These are phyloP conservation scores for Letharia columbiana DNA, from an alignment of 495 filamentous ascomycete genomes.

Conservation along the genomic window DNA sequence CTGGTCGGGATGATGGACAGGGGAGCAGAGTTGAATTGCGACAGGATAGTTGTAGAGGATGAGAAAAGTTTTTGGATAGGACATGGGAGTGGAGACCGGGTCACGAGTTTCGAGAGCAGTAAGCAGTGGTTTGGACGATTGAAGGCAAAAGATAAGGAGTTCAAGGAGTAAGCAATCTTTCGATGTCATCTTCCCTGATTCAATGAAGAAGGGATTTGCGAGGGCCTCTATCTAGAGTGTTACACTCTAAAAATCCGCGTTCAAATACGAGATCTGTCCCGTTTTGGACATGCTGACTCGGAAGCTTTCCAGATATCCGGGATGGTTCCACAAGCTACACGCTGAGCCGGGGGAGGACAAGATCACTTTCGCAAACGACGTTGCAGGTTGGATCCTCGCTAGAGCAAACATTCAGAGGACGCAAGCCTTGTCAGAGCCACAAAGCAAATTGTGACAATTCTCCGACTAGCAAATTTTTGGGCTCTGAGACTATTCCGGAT, in stretches of 20 bases:
- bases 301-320: slow-evolving; percentile 25
- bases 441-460: slow-evolving; percentile 17
- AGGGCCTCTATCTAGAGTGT: neutral
- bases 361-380: slow-evolving; percentile 57
- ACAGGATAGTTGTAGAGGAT: slow-evolving; percentile 20
- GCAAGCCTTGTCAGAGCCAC: neutral
- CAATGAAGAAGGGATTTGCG: neutral
- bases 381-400: slow-evolving; percentile 65
- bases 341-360: slow-evolving; percentile 55
- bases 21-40: slow-evolving; percentile 41
- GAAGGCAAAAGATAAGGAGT: slow-evolving; percentile 49
- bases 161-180: slow-evolving; percentile 35
- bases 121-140: slow-evolving; percentile 52
- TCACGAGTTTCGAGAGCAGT: slow-evolving; percentile 53
- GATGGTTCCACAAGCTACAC: slow-evolving; percentile 72
- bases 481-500: neutral
- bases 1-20: slow-evolving; percentile 68
- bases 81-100: slow-evolving; percentile 46
- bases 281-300: neutral
- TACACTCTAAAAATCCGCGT: neutral
- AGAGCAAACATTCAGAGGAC: slow-evolving; percentile 23
- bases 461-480: neutral
- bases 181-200: neutral
- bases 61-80: slow-evolving; percentile 28
- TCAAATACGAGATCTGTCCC: neutral